Evolutionary conservation across 768 basidiomycete species (phyloP).

Genomic region (Boletus tomentosulus): DNA sequence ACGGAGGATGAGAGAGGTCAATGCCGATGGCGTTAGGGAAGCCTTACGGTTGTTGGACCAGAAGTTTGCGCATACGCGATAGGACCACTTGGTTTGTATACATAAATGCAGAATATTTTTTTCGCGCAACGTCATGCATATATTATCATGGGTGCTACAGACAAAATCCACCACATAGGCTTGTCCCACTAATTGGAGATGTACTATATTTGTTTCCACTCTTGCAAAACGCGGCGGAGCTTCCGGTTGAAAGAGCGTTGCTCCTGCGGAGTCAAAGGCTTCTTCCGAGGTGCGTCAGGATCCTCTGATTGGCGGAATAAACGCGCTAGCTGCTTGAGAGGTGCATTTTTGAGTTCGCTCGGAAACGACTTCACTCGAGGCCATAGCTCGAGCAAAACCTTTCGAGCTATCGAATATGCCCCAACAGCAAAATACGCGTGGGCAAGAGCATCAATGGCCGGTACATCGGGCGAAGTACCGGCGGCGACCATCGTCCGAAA

Average conservation of each 20-base stretch:
- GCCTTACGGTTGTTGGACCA: conserved; percentile 72
- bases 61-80: conserved; percentile 44
- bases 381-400: conserved; percentile 61
- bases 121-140: neutral
- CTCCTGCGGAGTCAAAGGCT: conserved; percentile 28
- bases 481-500: conserved; percentile 62
- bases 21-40: conserved; percentile 67
- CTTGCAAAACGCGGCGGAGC: conserved; percentile 29
- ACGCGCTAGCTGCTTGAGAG: conserved; percentile 43
- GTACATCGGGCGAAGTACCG: conserved; percentile 65
- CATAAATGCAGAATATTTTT: neutral
- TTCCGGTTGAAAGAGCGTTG: conserved; percentile 37
- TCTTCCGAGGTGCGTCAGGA: conserved; percentile 9
- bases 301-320: conserved; percentile 38
- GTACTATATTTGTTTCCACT: conserved; percentile 18
- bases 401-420: conserved; percentile 46
- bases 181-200: neutral
- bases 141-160: conserved; percentile 6
- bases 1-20: conserved; percentile 59
- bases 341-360: conserved; percentile 37
- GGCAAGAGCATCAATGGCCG: conserved; percentile 65
- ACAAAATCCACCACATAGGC: neutral
- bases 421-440: conserved; percentile 63
- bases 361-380: conserved; percentile 60
- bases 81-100: conserved; percentile 2